Conservation (phyloP, 352 stramenopile genomes). For the Phytopythium helicoides region DNA sequence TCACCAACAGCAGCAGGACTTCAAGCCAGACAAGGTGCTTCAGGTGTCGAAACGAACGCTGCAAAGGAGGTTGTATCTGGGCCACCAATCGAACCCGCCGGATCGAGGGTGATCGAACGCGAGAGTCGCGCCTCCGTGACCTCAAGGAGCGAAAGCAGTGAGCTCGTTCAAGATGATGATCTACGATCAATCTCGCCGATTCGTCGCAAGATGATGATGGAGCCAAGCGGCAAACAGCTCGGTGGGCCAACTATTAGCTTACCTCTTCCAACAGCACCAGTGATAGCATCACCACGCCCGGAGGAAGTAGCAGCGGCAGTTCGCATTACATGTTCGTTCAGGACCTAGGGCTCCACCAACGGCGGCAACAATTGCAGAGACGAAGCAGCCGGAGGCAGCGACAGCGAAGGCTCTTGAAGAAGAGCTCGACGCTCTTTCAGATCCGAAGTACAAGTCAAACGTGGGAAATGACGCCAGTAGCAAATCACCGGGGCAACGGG, state of each 20-base stretch:
- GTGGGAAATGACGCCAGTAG: background rate
- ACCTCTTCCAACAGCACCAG: slow-evolving; percentile 4
- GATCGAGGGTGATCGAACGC: too few relatives aligned
- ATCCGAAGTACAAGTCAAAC: background rate
- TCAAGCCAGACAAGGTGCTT: background rate
- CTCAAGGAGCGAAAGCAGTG: slow-evolving; percentile 4
- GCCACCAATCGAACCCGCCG: too few relatives aligned
- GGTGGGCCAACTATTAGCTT: slow-evolving; percentile 6
- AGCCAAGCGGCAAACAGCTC: slow-evolving; percentile 14
- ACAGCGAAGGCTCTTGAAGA: slow-evolving; percentile 1
- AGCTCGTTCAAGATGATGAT: slow-evolving; percentile 4
- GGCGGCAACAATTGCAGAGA: background rate
- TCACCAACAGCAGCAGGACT: slow-evolving; percentile 2
- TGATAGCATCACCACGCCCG: slow-evolving; percentile 35
- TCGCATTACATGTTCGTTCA: slow-evolving; percentile 1
- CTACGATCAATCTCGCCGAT: slow-evolving; percentile 32
- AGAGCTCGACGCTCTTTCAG: background rate
- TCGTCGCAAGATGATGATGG: slow-evolving; percentile 54
- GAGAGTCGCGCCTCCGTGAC: too few relatives aligned
- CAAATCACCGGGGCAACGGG: background rate
- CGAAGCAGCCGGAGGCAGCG: background rate
- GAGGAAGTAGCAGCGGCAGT: slow-evolving; percentile 35
- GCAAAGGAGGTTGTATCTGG: slow-evolving; percentile 1
- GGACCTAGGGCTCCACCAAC: background rate
- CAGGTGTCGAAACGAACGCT: slow-evolving; percentile 1